phyloP scores from a whole-genome alignment of 345 rosid genomes.

The Pistacia integerrima region DNA sequence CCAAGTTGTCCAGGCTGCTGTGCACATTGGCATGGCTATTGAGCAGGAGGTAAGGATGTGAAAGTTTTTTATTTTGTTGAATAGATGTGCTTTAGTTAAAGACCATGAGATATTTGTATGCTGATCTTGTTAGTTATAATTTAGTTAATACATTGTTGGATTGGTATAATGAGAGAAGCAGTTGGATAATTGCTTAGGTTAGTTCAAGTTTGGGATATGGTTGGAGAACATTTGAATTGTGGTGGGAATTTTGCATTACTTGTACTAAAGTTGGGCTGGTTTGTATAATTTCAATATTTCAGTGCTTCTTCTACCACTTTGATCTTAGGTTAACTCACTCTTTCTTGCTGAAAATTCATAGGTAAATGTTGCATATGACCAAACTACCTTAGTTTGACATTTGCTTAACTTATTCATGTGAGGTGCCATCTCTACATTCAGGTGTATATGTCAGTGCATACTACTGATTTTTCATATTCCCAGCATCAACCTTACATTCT shows the following conservation, averaged over 20 bases:
- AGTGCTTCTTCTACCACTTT: not conserved
- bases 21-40: constrained; percentile 77
- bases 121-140: no score
- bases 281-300: not conserved
- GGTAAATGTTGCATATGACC: not conserved
- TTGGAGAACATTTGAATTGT: not conserved
- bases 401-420: not conserved
- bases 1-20: constrained; percentile 85
- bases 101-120: no score
- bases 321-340: not conserved
- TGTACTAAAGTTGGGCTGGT: not conserved
- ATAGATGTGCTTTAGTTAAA: not conserved
- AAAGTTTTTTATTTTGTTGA: not conserved
- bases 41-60: constrained; percentile 76
- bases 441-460: not conserved
- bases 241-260: not conserved
- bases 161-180: no score
- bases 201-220: not conserved
- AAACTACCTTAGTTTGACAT: not conserved
- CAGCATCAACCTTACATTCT: not conserved
- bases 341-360: no score
- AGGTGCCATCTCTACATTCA: not conserved
- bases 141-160: no score
- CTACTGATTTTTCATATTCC: no score
- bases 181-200: no score